Evolutionary conservation across 768 basidiomycete species (phyloP).

Genomic region (Tremella mesenterica): DNA sequence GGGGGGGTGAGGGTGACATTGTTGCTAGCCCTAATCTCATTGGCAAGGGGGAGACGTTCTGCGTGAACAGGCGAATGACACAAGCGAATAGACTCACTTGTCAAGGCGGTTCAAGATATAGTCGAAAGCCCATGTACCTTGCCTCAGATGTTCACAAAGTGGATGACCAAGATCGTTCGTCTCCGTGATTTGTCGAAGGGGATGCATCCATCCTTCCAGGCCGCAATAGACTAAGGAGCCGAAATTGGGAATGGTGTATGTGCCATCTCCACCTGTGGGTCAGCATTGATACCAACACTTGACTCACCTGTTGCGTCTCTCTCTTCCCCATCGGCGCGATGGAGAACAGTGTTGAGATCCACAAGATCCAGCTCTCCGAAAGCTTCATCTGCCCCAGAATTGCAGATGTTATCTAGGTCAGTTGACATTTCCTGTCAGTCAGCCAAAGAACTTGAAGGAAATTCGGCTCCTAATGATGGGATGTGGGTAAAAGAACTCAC

Average conservation of each 20-base stretch:
- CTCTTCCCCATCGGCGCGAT: slow-evolving; percentile 85
- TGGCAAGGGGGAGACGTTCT: too few species aligned
- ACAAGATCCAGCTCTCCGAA: slow-evolving; percentile 68
- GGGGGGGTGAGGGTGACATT: too few species aligned
- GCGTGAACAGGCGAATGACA: neutral
- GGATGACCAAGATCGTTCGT: slow-evolving; percentile 91
- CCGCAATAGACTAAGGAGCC: slow-evolving; percentile 83
- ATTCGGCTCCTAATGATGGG: neutral
- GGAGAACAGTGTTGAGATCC: slow-evolving; percentile 78
- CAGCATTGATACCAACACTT: neutral
- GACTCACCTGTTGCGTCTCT: slow-evolving; percentile 62
- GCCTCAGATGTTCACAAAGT: slow-evolving; percentile 74
- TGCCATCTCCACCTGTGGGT: slow-evolving; percentile 57
- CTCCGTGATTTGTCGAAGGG: slow-evolving; percentile 69
- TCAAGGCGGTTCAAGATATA: slow-evolving; percentile 65
- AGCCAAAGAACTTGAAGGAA: too few species aligned
- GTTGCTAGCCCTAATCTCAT: too few species aligned
- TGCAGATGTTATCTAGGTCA: slow-evolving; percentile 64
- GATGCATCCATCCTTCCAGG: slow-evolving; percentile 94
- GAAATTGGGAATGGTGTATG: slow-evolving; percentile 66
- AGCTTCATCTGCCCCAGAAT: slow-evolving; percentile 60
- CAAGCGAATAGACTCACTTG: slow-evolving; percentile 51
- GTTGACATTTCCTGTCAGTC: slow-evolving; percentile 52
- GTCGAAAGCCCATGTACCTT: slow-evolving; percentile 86
- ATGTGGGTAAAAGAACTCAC: slow-evolving; percentile 10